Evolutionary conservation across 2,329 filamentous ascomycete genomes (phyloP).

Genomic region (Mycosphaerella arachidis): DNA sequence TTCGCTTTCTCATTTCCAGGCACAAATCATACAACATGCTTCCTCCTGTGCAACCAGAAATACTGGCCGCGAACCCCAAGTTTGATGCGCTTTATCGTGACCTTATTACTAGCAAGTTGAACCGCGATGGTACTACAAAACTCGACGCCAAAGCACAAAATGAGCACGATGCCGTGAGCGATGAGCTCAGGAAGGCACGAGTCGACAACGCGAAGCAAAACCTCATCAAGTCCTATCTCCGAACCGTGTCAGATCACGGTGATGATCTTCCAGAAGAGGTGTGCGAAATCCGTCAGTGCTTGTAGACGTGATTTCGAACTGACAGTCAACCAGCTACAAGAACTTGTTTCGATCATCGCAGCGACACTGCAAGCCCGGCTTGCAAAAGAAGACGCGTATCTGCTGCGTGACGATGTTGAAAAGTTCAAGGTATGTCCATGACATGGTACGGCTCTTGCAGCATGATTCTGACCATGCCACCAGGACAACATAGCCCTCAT

Average conservation of each 20-base stretch:
- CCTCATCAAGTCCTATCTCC: slow-evolving; percentile 35
- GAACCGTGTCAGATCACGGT: slow-evolving; percentile 33
- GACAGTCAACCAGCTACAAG: slow-evolving; percentile 32
- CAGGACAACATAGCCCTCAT: slow-evolving; percentile 36
- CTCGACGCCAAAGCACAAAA: slow-evolving; percentile 39
- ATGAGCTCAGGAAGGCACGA: slow-evolving; percentile 37
- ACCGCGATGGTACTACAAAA: slow-evolving; percentile 42
- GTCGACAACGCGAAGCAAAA: slow-evolving; percentile 31
- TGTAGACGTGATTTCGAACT: background rate
- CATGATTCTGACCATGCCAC: slow-evolving; percentile 1
- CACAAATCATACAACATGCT: slow-evolving; percentile 33
- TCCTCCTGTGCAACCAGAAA: slow-evolving; percentile 37
- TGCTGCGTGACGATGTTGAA: slow-evolving; percentile 38
- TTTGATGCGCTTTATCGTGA: slow-evolving; percentile 46
- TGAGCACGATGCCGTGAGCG: slow-evolving; percentile 37
- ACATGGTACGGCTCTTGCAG: background rate
- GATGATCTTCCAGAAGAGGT: slow-evolving; percentile 39
- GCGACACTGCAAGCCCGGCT: slow-evolving; percentile 39
- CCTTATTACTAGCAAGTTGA: slow-evolving; percentile 40
- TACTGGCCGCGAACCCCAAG: slow-evolving; percentile 39
- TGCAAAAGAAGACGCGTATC: slow-evolving; percentile 33
- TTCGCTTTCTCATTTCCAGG: background rate
- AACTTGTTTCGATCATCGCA: slow-evolving; percentile 40
- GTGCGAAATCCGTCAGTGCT: slow-evolving; percentile 2
- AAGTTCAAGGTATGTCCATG: slow-evolving; percentile 34